Percentiles rank a stretch among this genome's conserved stretches.
phyloP scores from a whole-genome alignment of 2,329 filamentous ascomycete genomes.

The Lasiodiplodia sp. region DNA sequence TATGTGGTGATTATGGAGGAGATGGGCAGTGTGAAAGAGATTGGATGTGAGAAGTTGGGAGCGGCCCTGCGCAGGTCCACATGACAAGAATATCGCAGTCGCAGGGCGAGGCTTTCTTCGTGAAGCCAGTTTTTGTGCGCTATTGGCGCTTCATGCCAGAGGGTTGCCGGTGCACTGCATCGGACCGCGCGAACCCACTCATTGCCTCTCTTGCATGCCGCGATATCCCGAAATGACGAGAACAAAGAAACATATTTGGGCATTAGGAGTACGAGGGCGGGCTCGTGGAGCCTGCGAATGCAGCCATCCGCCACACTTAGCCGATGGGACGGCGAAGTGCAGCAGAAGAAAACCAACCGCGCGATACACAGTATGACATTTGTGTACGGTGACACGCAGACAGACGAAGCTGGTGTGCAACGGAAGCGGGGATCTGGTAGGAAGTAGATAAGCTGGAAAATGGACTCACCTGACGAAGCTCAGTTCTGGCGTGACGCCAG shows the following conservation, averaged over 20 bases:
- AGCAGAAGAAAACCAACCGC: not conserved
- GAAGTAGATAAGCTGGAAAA: constrained; percentile 22
- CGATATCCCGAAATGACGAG: not conserved
- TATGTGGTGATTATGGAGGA: not conserved
- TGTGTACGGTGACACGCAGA: not conserved
- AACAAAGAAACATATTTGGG: not conserved
- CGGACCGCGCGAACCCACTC: not conserved
- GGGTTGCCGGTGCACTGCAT: not conserved
- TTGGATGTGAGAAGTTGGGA: not conserved
- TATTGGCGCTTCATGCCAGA: not conserved
- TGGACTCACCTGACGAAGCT: constrained; percentile 57
- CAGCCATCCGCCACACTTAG: not conserved
- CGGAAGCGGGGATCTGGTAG: constrained; percentile 10
- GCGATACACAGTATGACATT: not conserved
- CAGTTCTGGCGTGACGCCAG: constrained; percentile 54
- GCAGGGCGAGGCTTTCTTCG: not conserved
- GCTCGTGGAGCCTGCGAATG: not conserved
- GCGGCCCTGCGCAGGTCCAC: not conserved
- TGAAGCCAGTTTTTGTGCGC: not conserved
- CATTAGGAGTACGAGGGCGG: not conserved
- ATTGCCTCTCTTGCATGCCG: not conserved
- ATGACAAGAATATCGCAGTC: not conserved
- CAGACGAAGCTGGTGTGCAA: constrained; percentile 10
- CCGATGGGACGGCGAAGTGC: not conserved
- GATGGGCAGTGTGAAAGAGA: not conserved